phyloP scores from a whole-genome alignment of 2,329 filamentous ascomycete species.

The Sarocladium kiliense region DNA sequence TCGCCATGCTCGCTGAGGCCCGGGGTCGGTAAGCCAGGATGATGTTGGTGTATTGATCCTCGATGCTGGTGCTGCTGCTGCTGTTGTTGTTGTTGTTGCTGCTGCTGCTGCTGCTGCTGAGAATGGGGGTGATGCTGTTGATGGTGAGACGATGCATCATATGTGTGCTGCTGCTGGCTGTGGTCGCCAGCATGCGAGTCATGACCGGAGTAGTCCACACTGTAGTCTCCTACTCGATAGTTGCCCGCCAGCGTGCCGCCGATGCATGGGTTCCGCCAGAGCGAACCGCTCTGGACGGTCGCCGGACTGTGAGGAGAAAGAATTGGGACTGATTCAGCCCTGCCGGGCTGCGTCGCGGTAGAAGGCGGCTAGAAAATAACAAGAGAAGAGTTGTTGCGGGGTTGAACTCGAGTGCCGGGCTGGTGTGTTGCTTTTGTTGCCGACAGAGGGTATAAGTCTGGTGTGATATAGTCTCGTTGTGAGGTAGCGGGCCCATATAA shows the following conservation, averaged over 20 bases:
- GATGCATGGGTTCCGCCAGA: constrained; percentile 73
- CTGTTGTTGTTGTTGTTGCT: constrained; percentile 18
- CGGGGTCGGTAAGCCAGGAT: constrained; percentile 3
- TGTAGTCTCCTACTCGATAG: constrained; percentile 68
- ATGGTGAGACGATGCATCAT: constrained; percentile 42
- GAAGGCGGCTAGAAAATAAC: constrained; percentile 14
- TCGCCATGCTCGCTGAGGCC: constrained; percentile 9
- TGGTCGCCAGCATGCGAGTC: constrained; percentile 60
- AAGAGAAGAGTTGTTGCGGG: constrained; percentile 9
- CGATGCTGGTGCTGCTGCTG: constrained; percentile 25
- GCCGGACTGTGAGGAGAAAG: constrained; percentile 57
- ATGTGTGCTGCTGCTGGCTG: constrained; percentile 58
- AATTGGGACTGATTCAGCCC: constrained; percentile 30
- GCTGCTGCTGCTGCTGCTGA: constrained; percentile 18
- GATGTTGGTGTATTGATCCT: constrained; percentile 20
- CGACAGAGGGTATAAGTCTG: constrained; percentile 8
- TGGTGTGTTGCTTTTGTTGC: constrained; percentile 9
- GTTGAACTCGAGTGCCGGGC: constrained; percentile 3
- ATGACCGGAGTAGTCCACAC: constrained; percentile 70
- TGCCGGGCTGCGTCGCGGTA: constrained; percentile 39
- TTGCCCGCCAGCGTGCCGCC: constrained; percentile 68
- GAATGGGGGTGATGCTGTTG: constrained; percentile 24
- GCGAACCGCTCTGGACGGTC: constrained; percentile 69
- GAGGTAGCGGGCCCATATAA: constrained; percentile 8
- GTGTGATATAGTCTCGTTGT: constrained; percentile 9